Evolutionary conservation across 2,329 filamentous ascomycete species (phyloP).

Genomic region (Phialocephala subalpina): DNA sequence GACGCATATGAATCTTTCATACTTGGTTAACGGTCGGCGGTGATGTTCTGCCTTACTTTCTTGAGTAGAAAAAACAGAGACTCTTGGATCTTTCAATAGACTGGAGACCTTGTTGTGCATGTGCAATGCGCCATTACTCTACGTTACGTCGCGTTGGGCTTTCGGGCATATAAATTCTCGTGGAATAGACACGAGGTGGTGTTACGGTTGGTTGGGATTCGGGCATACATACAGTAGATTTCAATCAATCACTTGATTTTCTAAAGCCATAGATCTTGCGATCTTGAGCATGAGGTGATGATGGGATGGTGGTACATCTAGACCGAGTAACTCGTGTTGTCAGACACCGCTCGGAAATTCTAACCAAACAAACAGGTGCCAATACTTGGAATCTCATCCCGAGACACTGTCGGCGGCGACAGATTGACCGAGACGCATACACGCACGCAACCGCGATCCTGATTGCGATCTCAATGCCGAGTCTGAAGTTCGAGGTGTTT

Average conservation of each 20-base stretch:
- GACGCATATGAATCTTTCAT: not conserved
- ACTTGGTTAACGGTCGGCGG: not conserved
- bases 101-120: not conserved
- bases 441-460: not conserved
- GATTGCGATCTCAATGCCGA: not conserved
- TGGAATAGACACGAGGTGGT: not conserved
- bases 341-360: not conserved
- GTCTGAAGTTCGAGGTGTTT: constrained; percentile 3
- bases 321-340: too few relatives aligned
- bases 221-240: not conserved
- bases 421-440: too few relatives aligned
- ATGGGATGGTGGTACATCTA: too few relatives aligned
- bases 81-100: not conserved
- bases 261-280: not conserved
- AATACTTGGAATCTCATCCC: not conserved
- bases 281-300: not conserved
- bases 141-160: not conserved
- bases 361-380: not conserved
- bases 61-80: not conserved
- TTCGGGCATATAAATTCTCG: not conserved
- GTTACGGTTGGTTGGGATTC: not conserved
- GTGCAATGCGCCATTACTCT: not conserved
- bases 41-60: not conserved
- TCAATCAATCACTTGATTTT: constrained; percentile 7
- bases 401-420: too few relatives aligned